Conservation (phyloP, 176 grass and related monocot species). For the Musa itinerans region DNA sequence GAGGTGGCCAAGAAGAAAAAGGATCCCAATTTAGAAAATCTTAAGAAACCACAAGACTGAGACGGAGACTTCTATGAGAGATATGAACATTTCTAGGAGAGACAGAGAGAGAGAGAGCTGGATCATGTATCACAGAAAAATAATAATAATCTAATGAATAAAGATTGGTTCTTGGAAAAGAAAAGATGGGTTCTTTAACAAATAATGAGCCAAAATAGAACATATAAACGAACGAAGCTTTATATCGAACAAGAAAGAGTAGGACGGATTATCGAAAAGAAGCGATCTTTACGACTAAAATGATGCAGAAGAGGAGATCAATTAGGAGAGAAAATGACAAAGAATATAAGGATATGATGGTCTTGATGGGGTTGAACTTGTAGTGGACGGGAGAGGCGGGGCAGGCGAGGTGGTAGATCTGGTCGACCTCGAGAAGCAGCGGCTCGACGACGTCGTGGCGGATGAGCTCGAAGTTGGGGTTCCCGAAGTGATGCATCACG, state of each 20-base stretch:
- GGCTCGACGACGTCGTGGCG: slow-evolving; percentile 93
- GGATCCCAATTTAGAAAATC: too few relatives aligned
- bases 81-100: too few relatives aligned
- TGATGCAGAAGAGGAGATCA: neutral
- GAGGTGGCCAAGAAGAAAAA: too few relatives aligned
- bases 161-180: neutral
- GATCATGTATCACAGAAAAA: too few relatives aligned
- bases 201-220: neutral
- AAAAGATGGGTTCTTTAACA: too few relatives aligned
- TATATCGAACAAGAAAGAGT: neutral
- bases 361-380: slow-evolving; percentile 97
- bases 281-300: slow-evolving; percentile 7
- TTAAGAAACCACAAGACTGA: too few relatives aligned
- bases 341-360: slow-evolving; percentile 74
- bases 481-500: slow-evolving; percentile 72
- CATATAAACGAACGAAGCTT: neutral
- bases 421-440: slow-evolving; percentile 87
- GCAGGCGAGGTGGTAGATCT: slow-evolving; percentile 98
- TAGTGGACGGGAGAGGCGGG: slow-evolving; percentile 90
- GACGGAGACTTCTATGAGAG: too few relatives aligned
- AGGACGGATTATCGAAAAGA: neutral
- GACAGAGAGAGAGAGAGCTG: too few relatives aligned
- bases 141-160: neutral
- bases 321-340: neutral
- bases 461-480: slow-evolving; percentile 89